phyloP scores from a whole-genome alignment of 2,329 filamentous ascomycete species.

The Massarina eburnea region DNA sequence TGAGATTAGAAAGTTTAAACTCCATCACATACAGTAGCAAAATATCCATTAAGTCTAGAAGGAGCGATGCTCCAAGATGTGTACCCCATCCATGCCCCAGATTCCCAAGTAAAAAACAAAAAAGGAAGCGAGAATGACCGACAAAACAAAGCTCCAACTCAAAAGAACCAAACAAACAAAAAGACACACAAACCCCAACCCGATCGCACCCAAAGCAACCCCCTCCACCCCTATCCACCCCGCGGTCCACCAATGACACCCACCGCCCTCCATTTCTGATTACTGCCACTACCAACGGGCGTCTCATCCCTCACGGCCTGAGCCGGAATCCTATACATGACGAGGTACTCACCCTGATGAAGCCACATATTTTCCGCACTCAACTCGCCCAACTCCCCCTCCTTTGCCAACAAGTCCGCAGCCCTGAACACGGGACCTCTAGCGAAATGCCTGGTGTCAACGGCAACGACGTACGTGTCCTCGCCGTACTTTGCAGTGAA shows the following conservation, averaged over 20 bases:
- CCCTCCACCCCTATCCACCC: background rate
- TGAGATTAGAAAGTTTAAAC: no score
- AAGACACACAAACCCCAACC: no score
- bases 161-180: no score
- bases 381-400: constrained; percentile 1
- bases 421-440: constrained; percentile 37
- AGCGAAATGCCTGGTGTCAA: constrained; percentile 34
- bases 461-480: constrained; percentile 26
- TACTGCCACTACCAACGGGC: constrained; percentile 19
- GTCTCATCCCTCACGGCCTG: constrained; percentile 36
- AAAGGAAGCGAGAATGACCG: no score
- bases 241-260: constrained; percentile 20
- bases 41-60: no score
- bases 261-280: constrained; percentile 20
- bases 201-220: no score
- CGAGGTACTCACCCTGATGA: constrained; percentile 38
- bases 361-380: constrained; percentile 18
- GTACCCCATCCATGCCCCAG: no score
- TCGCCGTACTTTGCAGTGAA: constrained; percentile 23
- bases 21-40: no score
- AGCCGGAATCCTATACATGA: constrained; percentile 37
- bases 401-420: constrained; percentile 22
- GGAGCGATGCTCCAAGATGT: no score
- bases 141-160: no score
- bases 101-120: no score